Conservation (phyloP, 2,329 filamentous ascomycete species). For the Clonostachys solani region DNA sequence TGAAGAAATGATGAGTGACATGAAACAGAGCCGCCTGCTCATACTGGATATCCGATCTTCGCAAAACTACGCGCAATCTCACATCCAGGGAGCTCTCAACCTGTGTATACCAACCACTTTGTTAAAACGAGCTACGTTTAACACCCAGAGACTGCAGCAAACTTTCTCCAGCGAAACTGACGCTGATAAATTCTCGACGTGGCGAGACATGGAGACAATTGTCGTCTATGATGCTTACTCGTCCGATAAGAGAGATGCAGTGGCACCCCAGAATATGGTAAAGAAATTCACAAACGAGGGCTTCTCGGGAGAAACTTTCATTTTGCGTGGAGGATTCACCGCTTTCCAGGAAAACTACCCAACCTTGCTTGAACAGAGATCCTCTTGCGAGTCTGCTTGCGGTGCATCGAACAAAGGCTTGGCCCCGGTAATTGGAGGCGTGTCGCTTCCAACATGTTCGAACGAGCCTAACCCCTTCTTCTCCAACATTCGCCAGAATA, state of each 20-base stretch:
- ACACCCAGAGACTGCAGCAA: conserved; percentile 79
- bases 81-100: conserved; percentile 79
- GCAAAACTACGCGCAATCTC: conserved; percentile 72
- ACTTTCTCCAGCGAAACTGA: conserved; percentile 75
- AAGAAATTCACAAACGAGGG: conserved; percentile 90
- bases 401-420: conserved; percentile 37
- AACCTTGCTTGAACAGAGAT: conserved; percentile 50
- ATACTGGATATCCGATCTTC: conserved; percentile 84
- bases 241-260: conserved; percentile 73
- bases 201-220: conserved; percentile 71
- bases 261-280: conserved; percentile 77
- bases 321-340: conserved; percentile 79
- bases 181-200: conserved; percentile 68
- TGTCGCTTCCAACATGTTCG: conserved; percentile 68
- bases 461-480: conserved; percentile 85
- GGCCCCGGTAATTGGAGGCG: conserved; percentile 80
- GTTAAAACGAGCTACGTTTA: conserved; percentile 86
- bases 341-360: conserved; percentile 68
- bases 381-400: conserved; percentile 28
- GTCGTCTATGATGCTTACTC: conserved; percentile 85
- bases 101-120: conserved; percentile 94
- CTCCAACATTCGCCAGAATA: conserved; percentile 92
- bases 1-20: conserved; percentile 47
- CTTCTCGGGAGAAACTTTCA: conserved; percentile 68
- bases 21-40: conserved; percentile 44